Conservation (phyloP, 495 filamentous ascomycete species). For the Evernia prunastri region DNA sequence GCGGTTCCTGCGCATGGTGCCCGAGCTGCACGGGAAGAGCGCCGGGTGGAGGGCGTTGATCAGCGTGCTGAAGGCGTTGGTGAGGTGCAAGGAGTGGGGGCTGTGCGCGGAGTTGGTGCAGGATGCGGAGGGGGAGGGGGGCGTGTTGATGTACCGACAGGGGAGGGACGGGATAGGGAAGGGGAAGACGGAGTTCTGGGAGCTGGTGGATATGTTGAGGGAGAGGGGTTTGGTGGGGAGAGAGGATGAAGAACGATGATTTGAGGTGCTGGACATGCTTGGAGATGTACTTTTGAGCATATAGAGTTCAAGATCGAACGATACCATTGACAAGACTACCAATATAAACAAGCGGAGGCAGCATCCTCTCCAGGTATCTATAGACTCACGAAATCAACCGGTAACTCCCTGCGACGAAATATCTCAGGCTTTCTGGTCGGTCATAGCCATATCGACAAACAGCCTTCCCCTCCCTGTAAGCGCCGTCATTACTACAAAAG, state of each 20-base stretch:
- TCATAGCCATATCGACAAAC: not conserved
- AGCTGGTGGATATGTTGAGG: constrained; percentile 25
- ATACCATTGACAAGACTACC: not conserved
- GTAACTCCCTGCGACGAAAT: not conserved
- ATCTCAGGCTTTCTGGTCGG: not conserved
- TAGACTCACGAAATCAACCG: not conserved
- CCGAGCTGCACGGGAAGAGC: constrained; percentile 33
- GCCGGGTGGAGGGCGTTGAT: constrained; percentile 42
- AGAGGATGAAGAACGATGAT: not conserved
- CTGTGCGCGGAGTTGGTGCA: constrained; percentile 32
- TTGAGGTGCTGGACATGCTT: no score
- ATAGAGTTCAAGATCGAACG: not conserved
- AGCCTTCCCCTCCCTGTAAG: not conserved
- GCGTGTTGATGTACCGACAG: constrained; percentile 17
- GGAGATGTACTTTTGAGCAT: not conserved
- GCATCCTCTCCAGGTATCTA: not conserved
- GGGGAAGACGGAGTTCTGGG: constrained; percentile 29
- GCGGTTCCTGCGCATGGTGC: constrained; percentile 41
- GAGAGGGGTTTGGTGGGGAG: constrained; percentile 13
- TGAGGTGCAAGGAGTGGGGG: constrained; percentile 37
- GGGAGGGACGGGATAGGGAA: constrained; percentile 19
- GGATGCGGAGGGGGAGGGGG: constrained; percentile 32
- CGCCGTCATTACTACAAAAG: not conserved
- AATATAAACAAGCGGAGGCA: not conserved
- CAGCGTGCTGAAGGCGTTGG: constrained; percentile 42